phyloP scores from a whole-genome alignment of 2,329 filamentous ascomycete species.

The Amphichorda felina region DNA sequence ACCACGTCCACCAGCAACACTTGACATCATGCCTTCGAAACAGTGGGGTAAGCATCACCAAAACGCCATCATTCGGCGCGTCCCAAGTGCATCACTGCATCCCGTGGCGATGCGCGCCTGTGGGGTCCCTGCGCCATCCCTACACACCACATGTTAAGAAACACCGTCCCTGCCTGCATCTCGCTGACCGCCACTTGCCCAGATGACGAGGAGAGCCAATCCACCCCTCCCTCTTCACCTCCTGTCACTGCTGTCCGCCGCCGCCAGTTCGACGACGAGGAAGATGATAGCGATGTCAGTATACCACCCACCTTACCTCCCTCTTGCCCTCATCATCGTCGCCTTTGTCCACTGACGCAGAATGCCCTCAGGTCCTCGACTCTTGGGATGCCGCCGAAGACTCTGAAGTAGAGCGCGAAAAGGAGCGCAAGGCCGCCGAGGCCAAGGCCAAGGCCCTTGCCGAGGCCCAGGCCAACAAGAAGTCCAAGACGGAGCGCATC shows the following conservation, averaged over 20 bases:
- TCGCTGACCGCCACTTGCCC: conserved; percentile 9
- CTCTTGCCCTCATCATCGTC: background rate
- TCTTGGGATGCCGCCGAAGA: conserved; percentile 97
- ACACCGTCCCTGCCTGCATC: conserved; percentile 4
- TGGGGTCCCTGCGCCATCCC: conserved; percentile 5
- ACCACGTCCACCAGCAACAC: background rate
- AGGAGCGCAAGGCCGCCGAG: conserved; percentile 76
- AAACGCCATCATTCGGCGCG: background rate
- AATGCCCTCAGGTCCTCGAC: conserved; percentile 65
- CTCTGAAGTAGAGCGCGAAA: conserved; percentile 92
- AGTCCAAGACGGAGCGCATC: conserved; percentile 76
- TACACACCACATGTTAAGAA: conserved; percentile 2
- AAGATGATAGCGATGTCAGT: conserved; percentile 68
- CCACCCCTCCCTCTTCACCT: conserved; percentile 23
- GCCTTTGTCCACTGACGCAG: conserved; percentile 1
- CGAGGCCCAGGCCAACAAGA: conserved; percentile 81
- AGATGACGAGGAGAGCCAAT: conserved; percentile 29
- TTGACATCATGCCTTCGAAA: conserved; percentile 28
- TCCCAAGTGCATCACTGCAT: too few species aligned
- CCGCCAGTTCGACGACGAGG: conserved; percentile 79
- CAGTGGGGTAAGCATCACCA: conserved; percentile 5
- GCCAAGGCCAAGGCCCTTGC: conserved; percentile 83
- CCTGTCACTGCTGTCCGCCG: conserved; percentile 27
- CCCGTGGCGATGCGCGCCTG: conserved; percentile 4
- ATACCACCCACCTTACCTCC: conserved; percentile 1